Evolutionary conservation across 2,329 filamentous ascomycete genomes (phyloP).

Genomic region (Fusarium tjaetaba): DNA sequence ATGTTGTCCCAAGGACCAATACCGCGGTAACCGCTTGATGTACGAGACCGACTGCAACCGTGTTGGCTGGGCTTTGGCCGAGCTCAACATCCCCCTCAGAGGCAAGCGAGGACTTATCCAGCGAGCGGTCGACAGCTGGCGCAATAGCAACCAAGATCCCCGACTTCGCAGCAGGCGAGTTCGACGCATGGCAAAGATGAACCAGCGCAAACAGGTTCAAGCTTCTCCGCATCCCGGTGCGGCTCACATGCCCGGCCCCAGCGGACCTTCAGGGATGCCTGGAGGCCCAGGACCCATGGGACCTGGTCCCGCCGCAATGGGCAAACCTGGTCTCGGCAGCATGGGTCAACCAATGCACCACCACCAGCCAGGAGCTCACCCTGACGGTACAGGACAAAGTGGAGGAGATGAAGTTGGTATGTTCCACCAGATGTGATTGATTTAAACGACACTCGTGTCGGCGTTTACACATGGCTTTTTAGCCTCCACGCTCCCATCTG

Average conservation of each 20-base stretch:
- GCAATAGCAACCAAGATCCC: conserved; percentile 98
- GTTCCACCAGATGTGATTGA: conserved; percentile 90
- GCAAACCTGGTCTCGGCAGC: conserved; percentile 71
- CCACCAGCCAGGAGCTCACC: conserved; percentile 58
- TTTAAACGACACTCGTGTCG: conserved; percentile 47
- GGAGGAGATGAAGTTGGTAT: conserved; percentile 93
- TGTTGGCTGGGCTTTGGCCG: conserved; percentile 98
- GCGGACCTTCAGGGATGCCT: conserved; percentile 72
- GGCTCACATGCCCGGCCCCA: conserved; percentile 74
- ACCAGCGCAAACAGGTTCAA: conserved; percentile 79
- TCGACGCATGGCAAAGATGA: conserved; percentile 95
- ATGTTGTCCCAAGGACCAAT: conserved; percentile 94
- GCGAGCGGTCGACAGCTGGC: conserved; percentile 96
- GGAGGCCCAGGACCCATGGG: conserved; percentile 70
- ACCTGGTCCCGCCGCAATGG: conserved; percentile 65
- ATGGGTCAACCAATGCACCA: conserved; percentile 78
- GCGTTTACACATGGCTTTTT: conserved; percentile 46
- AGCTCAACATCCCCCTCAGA: conserved; percentile 88
- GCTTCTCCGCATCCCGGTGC: conserved; percentile 64
- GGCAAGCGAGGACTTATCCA: conserved; percentile 97
- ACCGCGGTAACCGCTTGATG: conserved; percentile 92
- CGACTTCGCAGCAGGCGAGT: conserved; percentile 90
- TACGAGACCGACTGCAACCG: conserved; percentile 99
- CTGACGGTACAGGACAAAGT: conserved; percentile 68
- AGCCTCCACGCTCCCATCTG: conserved; percentile 33